Conservation (phyloP, 2,329 filamentous ascomycete genomes). For the Fusarium avenaceum region DNA sequence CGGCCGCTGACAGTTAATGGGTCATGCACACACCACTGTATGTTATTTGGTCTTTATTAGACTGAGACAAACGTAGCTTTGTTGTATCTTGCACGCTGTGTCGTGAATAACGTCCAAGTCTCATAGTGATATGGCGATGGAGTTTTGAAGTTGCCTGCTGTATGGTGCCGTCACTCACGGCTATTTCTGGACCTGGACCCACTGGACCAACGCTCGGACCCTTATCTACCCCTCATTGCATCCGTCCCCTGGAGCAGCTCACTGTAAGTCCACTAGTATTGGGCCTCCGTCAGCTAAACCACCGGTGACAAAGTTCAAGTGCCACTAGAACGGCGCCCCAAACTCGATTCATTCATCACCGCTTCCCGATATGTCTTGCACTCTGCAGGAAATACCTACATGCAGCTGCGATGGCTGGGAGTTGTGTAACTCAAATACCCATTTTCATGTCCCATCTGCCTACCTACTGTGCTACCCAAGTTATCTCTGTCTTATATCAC, state of each 20-base stretch:
- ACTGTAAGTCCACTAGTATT: conserved; percentile 22
- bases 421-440: conserved; percentile 28
- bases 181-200: conserved; percentile 42
- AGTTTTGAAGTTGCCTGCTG: conserved; percentile 26
- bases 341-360: conserved; percentile 1
- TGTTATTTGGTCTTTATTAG: neutral
- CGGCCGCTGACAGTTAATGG: conserved; percentile 21
- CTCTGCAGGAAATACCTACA: conserved; percentile 40
- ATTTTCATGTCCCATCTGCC: conserved; percentile 3
- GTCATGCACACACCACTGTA: conserved; percentile 8
- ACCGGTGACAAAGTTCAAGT: conserved; percentile 29
- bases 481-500: conserved; percentile 8
- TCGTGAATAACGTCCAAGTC: conserved; percentile 3
- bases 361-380: conserved; percentile 30
- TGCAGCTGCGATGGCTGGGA: conserved; percentile 28
- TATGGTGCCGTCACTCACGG: conserved; percentile 6
- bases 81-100: conserved; percentile 1
- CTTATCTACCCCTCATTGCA: conserved; percentile 13
- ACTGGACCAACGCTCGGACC: conserved; percentile 36
- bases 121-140: conserved; percentile 28
- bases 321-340: conserved; percentile 28
- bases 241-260: neutral
- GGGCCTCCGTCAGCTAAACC: conserved; percentile 18
- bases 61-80: conserved; percentile 17
- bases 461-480: conserved; percentile 1